Evolutionary conservation across 768 basidiomycete genomes (phyloP).

Genomic region (Scleroderma bovista): DNA sequence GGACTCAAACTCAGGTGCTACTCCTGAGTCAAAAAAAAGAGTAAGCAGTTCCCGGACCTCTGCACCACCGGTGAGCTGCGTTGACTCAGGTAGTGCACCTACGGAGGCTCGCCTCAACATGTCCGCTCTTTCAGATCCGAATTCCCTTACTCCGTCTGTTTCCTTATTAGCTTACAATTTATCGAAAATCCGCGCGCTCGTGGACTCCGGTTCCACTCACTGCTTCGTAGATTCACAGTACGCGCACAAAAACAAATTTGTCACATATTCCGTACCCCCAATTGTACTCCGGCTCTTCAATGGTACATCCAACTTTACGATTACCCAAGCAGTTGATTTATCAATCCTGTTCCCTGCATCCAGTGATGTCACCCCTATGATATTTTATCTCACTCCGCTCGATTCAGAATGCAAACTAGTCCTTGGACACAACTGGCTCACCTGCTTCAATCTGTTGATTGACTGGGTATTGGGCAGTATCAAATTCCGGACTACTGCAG

Average conservation of each 20-base stretch:
- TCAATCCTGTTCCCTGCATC: background rate
- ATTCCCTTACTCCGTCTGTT: background rate
- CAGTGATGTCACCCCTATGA: background rate
- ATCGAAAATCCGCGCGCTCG: background rate
- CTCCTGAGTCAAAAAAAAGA: too few species aligned
- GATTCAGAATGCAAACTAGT: too few species aligned
- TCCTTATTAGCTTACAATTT: background rate
- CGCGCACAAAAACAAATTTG: background rate
- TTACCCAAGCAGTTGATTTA: background rate
- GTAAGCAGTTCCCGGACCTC: too few species aligned
- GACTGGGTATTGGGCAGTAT: too few species aligned
- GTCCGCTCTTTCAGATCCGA: background rate
- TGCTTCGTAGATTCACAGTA: background rate
- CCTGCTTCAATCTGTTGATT: too few species aligned
- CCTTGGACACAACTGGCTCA: too few species aligned
- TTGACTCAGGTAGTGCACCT: too few species aligned
- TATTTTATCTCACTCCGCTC: too few species aligned
- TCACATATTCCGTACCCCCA: background rate
- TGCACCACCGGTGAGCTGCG: too few species aligned
- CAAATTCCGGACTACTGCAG: too few species aligned
- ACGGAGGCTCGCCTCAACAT: too few species aligned
- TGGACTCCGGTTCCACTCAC: background rate
- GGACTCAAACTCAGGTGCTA: background rate
- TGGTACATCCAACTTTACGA: background rate
- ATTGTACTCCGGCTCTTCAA: background rate